phyloP scores from a whole-genome alignment of 192 early-diverging fungal genomes.

The Backusella westeae region DNA sequence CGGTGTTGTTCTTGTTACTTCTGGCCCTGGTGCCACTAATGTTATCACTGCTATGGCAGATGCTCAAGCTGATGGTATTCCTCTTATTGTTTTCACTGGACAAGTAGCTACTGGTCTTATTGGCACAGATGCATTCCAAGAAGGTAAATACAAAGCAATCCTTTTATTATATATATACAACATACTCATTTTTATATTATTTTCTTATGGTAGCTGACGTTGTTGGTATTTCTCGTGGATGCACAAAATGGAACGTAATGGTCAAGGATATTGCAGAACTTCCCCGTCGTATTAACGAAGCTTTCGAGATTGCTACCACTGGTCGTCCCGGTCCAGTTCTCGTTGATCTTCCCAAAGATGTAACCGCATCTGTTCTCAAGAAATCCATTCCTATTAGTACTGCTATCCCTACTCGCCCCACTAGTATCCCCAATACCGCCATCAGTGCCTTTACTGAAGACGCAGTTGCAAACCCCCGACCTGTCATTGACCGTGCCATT shows the following conservation, averaged over 20 bases:
- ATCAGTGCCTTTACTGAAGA: constrained; percentile 45
- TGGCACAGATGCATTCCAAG: constrained; percentile 97
- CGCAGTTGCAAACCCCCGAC: constrained; percentile 41
- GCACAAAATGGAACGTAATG: constrained; percentile 99
- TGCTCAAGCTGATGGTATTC: constrained; percentile 91
- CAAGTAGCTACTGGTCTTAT: constrained; percentile 91
- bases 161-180: background rate
- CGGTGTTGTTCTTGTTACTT: constrained; percentile 78
- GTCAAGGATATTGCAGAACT: constrained; percentile 95
- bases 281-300: constrained; percentile 96
- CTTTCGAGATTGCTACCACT: constrained; percentile 93
- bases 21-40: constrained; percentile 97
- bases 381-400: constrained; percentile 77
- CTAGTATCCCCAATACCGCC: constrained; percentile 50
- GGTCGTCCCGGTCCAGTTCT: constrained; percentile 97
- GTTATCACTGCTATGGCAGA: constrained; percentile 98
- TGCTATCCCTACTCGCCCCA: constrained; percentile 70
- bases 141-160: constrained; percentile 36
- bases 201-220: constrained; percentile 68
- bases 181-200: background rate
- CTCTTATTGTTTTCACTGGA: constrained; percentile 93
- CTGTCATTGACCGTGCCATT: constrained; percentile 69
- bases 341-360: constrained; percentile 97
- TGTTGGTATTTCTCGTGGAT: constrained; percentile 91
- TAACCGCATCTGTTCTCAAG: constrained; percentile 86